Base-by-base conservation (phyloP, 2,329 filamentous ascomycete genomes). In the Pleurostoma richardsiae region DNA sequence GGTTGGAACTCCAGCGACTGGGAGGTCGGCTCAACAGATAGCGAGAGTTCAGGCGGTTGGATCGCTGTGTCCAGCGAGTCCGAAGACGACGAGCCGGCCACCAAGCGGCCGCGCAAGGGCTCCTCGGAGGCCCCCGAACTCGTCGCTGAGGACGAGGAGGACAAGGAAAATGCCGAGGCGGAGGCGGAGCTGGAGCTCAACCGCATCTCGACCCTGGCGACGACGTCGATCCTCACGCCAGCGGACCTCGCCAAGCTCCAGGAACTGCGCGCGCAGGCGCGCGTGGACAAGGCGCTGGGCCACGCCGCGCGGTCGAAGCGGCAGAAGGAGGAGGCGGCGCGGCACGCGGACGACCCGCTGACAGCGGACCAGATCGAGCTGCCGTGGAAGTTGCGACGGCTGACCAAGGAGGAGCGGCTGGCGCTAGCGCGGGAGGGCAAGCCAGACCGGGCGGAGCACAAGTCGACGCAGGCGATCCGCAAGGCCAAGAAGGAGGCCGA, bases 181-280 rank as follows among this genome's bases (percentile, higher is more conserved):
- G 19, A 19, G 19, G 54, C 61, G 4, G 69, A 71, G 49, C 56
- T 71, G 10, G 70, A 75, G 49, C 56, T 71, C 5, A 63, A 72
- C 47, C 70, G 73, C 51, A 78, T 83, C 54, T 83, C 85, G 10
- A 90, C 83, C 58, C 81, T 96, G 40, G 91, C 91, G n/a, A 96
- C 89, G 0, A 95, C 89, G 3, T 86, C 88, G 42, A 95, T 99
- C 54, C 83, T 99, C 51, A 99, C 94, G 0, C 94, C 94, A 0
- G 94, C 94, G 10, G 94, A 99, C 67, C 79, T 97, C n/a, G 85
- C 88, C 56, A 97, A 97, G 65, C 84, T 99, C 26, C 83, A 89
- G 51, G 92, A 96, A 67, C 83, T 99, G 28, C 88, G 89, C 41
- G 75, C 87, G 43, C 75, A 86, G 40, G 82, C 89, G 26, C 79